phyloP scores from a whole-genome alignment of 139 green algal species.

The Micromonas pusilla region DNA sequence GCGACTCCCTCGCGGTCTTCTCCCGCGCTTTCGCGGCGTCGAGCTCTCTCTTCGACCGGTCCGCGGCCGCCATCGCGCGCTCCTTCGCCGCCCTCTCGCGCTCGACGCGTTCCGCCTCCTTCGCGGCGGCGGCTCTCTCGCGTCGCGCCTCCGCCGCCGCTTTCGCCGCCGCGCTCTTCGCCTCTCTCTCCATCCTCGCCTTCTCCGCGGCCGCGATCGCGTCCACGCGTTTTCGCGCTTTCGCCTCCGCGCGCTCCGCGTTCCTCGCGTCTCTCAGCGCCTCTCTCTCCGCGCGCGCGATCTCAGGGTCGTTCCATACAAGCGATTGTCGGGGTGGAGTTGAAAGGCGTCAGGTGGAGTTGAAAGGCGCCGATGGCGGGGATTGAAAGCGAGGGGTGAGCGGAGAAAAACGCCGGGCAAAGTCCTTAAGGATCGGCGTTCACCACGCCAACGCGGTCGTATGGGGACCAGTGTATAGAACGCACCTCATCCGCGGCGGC shows the following conservation, averaged over 20 bases:
- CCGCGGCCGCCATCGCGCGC: too few species aligned
- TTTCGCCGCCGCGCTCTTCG: background rate
- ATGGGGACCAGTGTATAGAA: background rate
- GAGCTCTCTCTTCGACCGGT: too few species aligned
- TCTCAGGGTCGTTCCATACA: background rate
- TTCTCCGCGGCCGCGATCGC: background rate
- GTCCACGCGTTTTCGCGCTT: background rate
- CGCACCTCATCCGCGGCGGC: too few species aligned
- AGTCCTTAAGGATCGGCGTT: background rate
- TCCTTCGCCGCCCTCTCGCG: too few species aligned
- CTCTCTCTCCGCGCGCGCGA: background rate
- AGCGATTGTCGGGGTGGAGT: too few species aligned
- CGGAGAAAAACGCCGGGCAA: background rate
- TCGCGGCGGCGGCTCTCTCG: too few species aligned
- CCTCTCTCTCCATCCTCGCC: background rate
- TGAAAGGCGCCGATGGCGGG: too few species aligned
- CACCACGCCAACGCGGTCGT: background rate
- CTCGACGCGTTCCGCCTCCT: background rate
- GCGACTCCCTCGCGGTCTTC: too few species aligned
- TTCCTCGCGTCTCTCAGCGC: background rate
- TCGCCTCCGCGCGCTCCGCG: background rate
- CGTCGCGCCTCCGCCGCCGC: background rate
- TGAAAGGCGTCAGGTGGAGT: too few species aligned
- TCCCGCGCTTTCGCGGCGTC: too few species aligned
- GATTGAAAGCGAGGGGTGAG: too few species aligned